Evolutionary conservation across 225 moss, liverwort and hornwort genomes (phyloP).

Genomic region (Climacium dendroides): DNA sequence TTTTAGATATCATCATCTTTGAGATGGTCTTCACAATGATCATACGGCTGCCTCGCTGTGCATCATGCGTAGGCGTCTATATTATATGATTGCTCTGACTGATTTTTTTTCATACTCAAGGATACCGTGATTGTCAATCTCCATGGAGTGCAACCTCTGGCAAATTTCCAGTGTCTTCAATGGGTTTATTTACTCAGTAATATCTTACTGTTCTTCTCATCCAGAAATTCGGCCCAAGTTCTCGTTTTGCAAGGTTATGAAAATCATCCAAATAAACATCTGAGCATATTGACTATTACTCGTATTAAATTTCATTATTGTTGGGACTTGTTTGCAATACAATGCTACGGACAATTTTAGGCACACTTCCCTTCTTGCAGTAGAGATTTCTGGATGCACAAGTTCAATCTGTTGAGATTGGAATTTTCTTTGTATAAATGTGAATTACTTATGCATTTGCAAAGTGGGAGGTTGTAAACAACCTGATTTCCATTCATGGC

Average conservation of each 20-base stretch:
- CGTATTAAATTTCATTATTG: not conserved
- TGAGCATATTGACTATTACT: too few relatives aligned
- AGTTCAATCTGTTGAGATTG: not conserved
- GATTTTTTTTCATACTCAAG: not conserved
- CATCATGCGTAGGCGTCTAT: not conserved
- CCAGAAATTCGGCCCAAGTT: not conserved
- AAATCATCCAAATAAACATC: not conserved
- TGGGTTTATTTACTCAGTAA: not conserved
- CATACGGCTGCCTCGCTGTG: not conserved
- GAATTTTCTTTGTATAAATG: not conserved
- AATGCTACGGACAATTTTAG: not conserved
- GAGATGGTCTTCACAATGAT: not conserved
- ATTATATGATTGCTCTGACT: not conserved
- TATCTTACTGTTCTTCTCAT: not conserved
- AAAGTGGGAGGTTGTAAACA: not conserved
- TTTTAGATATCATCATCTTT: not conserved
- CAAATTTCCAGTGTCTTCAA: not conserved
- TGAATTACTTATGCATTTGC: not conserved
- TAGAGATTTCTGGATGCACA: not conserved
- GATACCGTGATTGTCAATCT: not conserved
- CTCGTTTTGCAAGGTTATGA: not conserved
- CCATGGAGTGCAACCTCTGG: not conserved
- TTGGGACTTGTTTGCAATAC: too few relatives aligned
- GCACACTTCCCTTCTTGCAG: not conserved
- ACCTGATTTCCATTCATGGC: not conserved